Evolutionary conservation across 1,284 basidiomycete genomes (phyloP), one percentile per base, ranked within the genome.

Genomic region (Trichosporon asahii): DNA sequence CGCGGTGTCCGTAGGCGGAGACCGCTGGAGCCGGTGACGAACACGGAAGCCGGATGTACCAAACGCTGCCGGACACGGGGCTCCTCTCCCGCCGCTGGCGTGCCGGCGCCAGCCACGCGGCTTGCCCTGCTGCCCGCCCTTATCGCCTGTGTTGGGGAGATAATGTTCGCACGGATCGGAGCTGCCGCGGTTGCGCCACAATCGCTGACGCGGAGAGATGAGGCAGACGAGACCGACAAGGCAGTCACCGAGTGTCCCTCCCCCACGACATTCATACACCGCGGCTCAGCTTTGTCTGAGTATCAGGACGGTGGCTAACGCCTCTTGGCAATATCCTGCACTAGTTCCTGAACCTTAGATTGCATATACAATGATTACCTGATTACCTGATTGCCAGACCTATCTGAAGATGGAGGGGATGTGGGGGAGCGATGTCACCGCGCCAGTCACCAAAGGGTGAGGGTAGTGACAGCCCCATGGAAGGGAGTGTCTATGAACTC

Each of bases 281-380:
- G 40, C 40, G 8, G 18, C 40, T 6, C 40, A 44, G 3, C 37
- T n/a, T 14, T 5, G 37, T 12, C 37, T 40, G 14, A 2, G 9
- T 40, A 40, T 40, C 37, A 40, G 37, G 6, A 14, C 11, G 37
- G 18, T 6, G 18, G 5, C 11, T 44, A 18, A 12, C 40, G 40
- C 40, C 40, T 44, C 40, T 44, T 44, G 40, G 15, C 40, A 44
- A n/a, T n/a, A 44, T 44, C 40, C 40, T 44, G 40, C 40, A n/a
- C 40, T 23, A 53, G 49, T 53, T 12, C n/a, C 49, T 53, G 49
- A 53, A 53, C 49, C 21, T 53, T 53, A 53, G 49, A 53, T 53
- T 53, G 49, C 49, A 53, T 53, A 23, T 53, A 53, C 49, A 53
- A 53, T 53, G 23, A 53, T 25, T 53, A 53, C 49, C 49, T 53